A percentile compares a stretch with the other conserved stretches of the same genome.
phyloP scores from a whole-genome alignment of 768 basidiomycete species.

The Tulasnella sp. region DNA sequence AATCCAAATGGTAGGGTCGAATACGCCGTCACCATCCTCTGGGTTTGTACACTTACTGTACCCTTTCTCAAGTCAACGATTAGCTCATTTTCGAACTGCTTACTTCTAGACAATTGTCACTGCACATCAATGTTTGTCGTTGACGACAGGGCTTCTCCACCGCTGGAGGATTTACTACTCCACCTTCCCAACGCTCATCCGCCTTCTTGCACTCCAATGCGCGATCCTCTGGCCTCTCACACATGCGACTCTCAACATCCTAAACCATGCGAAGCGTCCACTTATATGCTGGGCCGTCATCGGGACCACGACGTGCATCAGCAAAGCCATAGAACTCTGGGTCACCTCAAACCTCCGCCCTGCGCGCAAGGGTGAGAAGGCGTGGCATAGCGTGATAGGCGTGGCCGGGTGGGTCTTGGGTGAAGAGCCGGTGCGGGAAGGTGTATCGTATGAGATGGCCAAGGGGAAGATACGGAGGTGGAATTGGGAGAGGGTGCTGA shows the following conservation, averaged over 20 bases:
- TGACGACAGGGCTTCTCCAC: constrained; percentile 80
- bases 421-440: background rate
- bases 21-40: constrained; percentile 55
- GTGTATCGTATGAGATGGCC: background rate
- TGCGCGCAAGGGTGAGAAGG: background rate
- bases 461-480: constrained; percentile 34
- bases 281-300: constrained; percentile 86
- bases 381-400: background rate
- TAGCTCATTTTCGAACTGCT: background rate
- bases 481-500: constrained; percentile 68
- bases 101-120: constrained; percentile 64
- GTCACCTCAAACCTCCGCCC: constrained; percentile 76
- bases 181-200: constrained; percentile 76
- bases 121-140: constrained; percentile 75
- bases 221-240: constrained; percentile 96
- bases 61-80: constrained; percentile 6
- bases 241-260: constrained; percentile 65
- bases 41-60: constrained; percentile 31
- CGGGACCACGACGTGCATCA: constrained; percentile 29
- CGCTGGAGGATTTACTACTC: constrained; percentile 91
- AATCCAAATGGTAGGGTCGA: constrained; percentile 36
- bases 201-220: constrained; percentile 74
- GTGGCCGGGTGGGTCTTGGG: constrained; percentile 5
- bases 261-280: constrained; percentile 60
- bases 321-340: constrained; percentile 84